phyloP scores from a whole-genome alignment of 805 yeast genomes.

The Wickerhamomyces canadensis region DNA sequence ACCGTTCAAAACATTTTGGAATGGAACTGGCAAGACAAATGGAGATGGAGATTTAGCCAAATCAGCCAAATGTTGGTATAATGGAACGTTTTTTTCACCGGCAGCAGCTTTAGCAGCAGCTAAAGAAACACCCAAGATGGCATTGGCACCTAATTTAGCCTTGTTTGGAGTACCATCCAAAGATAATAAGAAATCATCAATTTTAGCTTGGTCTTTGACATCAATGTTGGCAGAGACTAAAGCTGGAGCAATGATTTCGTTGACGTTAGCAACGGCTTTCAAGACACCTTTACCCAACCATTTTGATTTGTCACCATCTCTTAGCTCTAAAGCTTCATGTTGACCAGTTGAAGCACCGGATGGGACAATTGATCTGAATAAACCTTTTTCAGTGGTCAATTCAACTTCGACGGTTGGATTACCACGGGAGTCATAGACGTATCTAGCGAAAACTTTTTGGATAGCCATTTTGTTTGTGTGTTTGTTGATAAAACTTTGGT shows the following conservation, averaged over 20 bases:
- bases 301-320: conserved; percentile 96
- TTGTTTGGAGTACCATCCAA: conserved; percentile 98
- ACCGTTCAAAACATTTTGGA: conserved; percentile 99
- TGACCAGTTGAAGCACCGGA: conserved; percentile 99
- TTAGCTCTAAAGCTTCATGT: conserved; percentile 97
- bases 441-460: conserved; percentile 86
- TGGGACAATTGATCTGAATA: conserved; percentile 97
- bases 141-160: conserved; percentile 97
- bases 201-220: conserved; percentile 78
- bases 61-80: conserved; percentile 86
- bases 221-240: conserved; percentile 73
- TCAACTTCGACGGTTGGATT: conserved; percentile 99
- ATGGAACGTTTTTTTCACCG: conserved; percentile 89
- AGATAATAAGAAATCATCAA: conserved; percentile 78
- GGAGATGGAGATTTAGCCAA: conserved; percentile 69
- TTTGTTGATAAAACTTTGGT: conserved; percentile 4
- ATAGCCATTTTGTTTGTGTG: conserved; percentile 56
- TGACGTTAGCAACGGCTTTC: conserved; percentile 96
- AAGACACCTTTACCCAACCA: conserved; percentile 99
- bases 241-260: conserved; percentile 93
- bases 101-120: conserved; percentile 99
- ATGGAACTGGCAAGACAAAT: conserved; percentile 96
- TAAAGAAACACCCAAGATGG: conserved; percentile 95
- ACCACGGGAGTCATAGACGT: conserved; percentile 99
- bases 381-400: conserved; percentile 84